These are phyloP conservation scores for Leishmania tarentolae DNA, from an alignment of 208 protist genomes.

Conservation along the genomic window DNA sequence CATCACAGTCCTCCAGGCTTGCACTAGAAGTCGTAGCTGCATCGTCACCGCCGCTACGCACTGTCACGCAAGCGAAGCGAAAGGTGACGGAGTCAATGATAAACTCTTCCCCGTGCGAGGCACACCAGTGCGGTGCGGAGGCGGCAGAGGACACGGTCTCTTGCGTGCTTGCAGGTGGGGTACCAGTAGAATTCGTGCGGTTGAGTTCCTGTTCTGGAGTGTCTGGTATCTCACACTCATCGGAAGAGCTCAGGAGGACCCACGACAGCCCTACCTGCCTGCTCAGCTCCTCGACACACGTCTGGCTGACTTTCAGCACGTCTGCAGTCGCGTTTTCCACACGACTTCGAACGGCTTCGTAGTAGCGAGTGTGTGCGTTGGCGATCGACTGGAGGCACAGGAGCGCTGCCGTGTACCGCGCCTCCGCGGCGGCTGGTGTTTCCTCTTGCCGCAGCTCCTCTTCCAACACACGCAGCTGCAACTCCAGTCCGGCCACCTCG, in stretches of 20 bases:
- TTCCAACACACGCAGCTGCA: constrained; percentile 39
- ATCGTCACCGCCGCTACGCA: constrained; percentile 7
- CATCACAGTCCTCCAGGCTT: background rate
- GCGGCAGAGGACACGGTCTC: background rate
- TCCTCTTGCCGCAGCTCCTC: constrained; percentile 49
- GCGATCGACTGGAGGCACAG: constrained; percentile 62
- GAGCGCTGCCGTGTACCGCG: constrained; percentile 64
- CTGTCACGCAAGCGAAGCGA: constrained; percentile 22
- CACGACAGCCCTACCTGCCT: constrained; percentile 20
- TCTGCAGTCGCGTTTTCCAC: constrained; percentile 27
- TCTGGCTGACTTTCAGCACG: constrained; percentile 19
- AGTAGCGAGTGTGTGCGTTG: constrained; percentile 54
- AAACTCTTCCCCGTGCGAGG: constrained; percentile 27
- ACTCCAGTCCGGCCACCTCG: constrained; percentile 50
- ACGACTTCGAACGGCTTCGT: constrained; percentile 43
- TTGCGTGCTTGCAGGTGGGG: background rate
- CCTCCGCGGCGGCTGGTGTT: constrained; percentile 50
- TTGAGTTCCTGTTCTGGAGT: constrained; percentile 4
- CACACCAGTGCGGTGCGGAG: constrained; percentile 4
- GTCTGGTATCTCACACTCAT: constrained; percentile 1
- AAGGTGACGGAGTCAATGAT: constrained; percentile 12
- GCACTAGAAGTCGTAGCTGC: background rate
- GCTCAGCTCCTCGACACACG: constrained; percentile 19
- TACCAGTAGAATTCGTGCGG: background rate
- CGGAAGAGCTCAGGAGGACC: background rate